Base-by-base conservation (phyloP, 2,329 filamentous ascomycete genomes). In the Penicillium sp. region DNA sequence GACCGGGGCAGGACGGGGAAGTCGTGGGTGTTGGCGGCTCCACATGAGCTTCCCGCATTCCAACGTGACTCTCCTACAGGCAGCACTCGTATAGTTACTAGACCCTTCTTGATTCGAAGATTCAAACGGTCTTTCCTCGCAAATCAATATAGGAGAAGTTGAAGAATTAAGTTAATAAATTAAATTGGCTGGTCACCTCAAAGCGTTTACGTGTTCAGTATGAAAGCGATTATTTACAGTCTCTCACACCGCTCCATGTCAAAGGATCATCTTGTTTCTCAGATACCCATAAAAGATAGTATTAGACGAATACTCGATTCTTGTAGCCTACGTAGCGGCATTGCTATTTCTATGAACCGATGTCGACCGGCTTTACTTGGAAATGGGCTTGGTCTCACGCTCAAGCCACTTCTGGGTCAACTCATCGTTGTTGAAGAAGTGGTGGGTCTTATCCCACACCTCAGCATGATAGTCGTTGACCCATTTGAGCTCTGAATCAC, bases 391-490 rank as follows among this genome's bases (percentile, higher is more conserved):
- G n/a, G 90, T 95, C 78, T 99, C 94, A 67, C 90, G 85, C 77
- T 90, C 83, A 66, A 99, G 79, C 93, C 93, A 99, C 51, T 83
- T 83, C 72, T 84, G 77, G 1, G 91, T 90, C 63, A 89, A 70
- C 45, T 85, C 77, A 69, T 95, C 91, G 2, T 85, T 79, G 60
- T 87, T 79, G 65, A 99, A 93, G 74, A 85, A 92, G 16, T 77
- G 79, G 69, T 85, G 86, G 3, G 91, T 96, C 81, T 94, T 96
- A 55, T 88, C 84, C 72, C 86, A 83, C 14, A 99, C 87, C 71
- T 94, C 87, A 29, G 81, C 77, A 71, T 96, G 90, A 71, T 96
- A 96, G 37, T 86, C 81, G 67, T 97, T 96, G 62, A 99, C 77
- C 90, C 93, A 99, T 56, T 83, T 76, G 77, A 88, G 90, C 78